phyloP scores from a whole-genome alignment of 768 basidiomycete genomes.

The Trametes coccinea region DNA sequence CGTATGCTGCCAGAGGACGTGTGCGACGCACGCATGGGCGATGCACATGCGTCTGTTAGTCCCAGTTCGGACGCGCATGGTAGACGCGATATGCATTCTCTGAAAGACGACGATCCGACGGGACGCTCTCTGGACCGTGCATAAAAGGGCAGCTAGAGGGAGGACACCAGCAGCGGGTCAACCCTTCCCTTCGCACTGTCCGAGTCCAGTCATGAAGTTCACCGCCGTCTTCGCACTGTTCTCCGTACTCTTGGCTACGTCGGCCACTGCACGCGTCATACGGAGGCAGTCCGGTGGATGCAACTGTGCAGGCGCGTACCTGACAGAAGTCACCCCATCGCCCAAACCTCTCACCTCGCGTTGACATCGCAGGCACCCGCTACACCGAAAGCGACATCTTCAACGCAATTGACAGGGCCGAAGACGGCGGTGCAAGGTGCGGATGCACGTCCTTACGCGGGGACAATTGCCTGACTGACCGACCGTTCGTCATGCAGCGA shows the following conservation, averaged over 20 bases:
- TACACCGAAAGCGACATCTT: conserved; percentile 25
- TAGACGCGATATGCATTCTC: no score
- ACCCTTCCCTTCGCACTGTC: neutral
- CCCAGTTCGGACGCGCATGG: neutral
- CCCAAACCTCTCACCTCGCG: neutral
- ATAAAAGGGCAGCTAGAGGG: neutral
- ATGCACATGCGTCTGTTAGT: conserved; percentile 11
- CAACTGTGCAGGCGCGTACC: conserved; percentile 24
- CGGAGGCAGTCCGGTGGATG: conserved; percentile 26
- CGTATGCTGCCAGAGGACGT: neutral
- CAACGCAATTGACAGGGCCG: conserved; percentile 25
- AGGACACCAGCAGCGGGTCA: neutral
- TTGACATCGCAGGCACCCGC: conserved; percentile 1
- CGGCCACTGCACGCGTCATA: conserved; percentile 6
- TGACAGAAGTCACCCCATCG: neutral
- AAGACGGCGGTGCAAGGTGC: conserved; percentile 26
- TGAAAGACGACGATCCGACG: neutral
- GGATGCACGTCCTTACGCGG: neutral
- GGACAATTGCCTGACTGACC: neutral
- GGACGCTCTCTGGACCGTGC: neutral
- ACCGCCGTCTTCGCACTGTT: conserved; percentile 9
- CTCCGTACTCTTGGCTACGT: conserved; percentile 14
- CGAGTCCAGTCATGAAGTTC: conserved; percentile 12
- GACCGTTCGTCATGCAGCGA: conserved; percentile 12
- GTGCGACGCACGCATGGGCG: neutral